Base-by-base conservation (phyloP, 1,284 basidiomycete species). In the Moniliophthora roreri region DNA sequence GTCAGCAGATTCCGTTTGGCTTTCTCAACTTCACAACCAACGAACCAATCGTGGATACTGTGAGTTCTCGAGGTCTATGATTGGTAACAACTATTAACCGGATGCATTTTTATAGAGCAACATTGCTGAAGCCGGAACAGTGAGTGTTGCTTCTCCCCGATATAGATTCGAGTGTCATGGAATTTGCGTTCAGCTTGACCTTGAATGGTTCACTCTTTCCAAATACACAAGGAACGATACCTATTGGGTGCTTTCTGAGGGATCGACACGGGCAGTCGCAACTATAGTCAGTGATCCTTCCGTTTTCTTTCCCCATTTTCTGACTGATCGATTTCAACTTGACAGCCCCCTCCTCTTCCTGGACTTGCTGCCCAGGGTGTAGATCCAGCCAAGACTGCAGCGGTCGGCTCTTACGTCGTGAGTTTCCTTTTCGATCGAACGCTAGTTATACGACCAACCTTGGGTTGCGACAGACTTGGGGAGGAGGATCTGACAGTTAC, bases 91-190 rank as follows among this genome's bases (percentile, higher is more conserved):
- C 2, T 6, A 21, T 21, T 48, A 16, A 48, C 32, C 23, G 26
- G 15, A n/a, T 15, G 8, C 18, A 23, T 52, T n/a, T n/a, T n/a
- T n/a, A 34, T 52, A 86, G 85, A 73, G 79, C 3, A 82, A 78
- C 62, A 81, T 88, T 47, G 86, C 87, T 8, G 79, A 78, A 65
- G 85, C 82, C 15, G 87, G 86, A 21, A 85, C 85, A 2, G 86
- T 87, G 59, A 60, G 79, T 67, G 5, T 28, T 28, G 32, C 18
- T 32, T 23, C 44, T 28, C 32, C 32, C 44, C 16, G 16, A n/a
- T 44, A 44, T 44, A n/a, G n/a, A n/a, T 20, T 26, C 21, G 41
- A 44, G 41, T 11, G 28, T 32, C 28, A 32, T 32, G 86, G 85
- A 73, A 23, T n/a, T 26, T 4, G 21, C 10, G 10, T 7, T 10